Evolutionary conservation across 306 rosid genomes (phyloP), one percentile per base, ranked within the genome.

Genomic region (Cicer chorassanicum): DNA sequence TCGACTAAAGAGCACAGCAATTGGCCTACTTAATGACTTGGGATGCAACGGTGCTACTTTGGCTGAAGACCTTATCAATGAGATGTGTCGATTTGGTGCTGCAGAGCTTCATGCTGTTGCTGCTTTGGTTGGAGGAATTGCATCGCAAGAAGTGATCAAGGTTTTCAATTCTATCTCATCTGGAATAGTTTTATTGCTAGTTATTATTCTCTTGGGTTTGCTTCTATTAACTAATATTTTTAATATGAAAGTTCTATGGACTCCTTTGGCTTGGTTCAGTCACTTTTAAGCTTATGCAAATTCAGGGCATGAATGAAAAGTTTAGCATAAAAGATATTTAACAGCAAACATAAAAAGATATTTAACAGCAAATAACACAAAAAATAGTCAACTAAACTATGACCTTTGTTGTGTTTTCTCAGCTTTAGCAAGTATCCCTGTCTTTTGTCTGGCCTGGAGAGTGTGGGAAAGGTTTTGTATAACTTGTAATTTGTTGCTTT

Each of bases 71-170:
- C 99, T 94, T 80, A 88, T 94, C 75, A 88, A 90, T 61, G 99
- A 94, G 87, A 94, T 92, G 93, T 92, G 99, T 81, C 93, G 99
- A 69, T 94, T 91, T 64, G 99, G 99, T 76, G 97, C 97, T 24
- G 87, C 99, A 0, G 96, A 94, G 85, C 96, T 94, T 66, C 99
- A 94, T 68, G 87, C 88, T 24, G 93, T 92, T 71, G 93, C 99
- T 82, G 97, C 99, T 73, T 90, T 94, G 84, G 80, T 89, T 41
- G 99, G 99, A 73, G 99, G 99, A 79, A 86, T 91, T 75, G 96
- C 97, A 56, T 94, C 99, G 0, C 97, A 94, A 82, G 99, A 94
- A 92, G 93, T 89, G 70, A 94, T 94, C 82, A 94, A 94, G 97
- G 99, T 92, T 75, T 68, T 78, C 70, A 1, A 39, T 65, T 81